These are phyloP conservation scores for Dioscorea cayenensis DNA, from an alignment of 116 monocot genomes.

Conservation along the genomic window DNA sequence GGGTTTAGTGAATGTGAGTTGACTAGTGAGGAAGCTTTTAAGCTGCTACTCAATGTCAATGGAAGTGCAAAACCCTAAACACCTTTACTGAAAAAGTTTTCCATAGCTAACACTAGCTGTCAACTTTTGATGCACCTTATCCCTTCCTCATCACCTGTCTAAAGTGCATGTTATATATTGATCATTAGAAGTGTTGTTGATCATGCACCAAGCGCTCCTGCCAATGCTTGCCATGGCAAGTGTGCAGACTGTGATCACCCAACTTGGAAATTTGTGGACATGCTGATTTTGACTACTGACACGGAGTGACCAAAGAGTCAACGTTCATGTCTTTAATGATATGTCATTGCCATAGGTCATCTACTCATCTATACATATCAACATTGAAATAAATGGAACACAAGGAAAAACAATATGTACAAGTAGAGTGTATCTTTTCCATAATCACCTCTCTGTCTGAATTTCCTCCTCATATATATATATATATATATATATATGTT, in stretches of 20 bases:
- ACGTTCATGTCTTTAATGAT: neutral
- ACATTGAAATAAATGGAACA: neutral
- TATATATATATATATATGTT: no score
- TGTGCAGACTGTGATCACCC: neutral
- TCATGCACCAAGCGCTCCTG: no score
- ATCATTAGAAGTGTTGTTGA: neutral
- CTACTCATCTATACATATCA: neutral
- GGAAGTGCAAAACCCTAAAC: neutral
- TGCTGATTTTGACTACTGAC: neutral
- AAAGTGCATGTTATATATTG: neutral
- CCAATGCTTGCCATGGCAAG: slow-evolving; percentile 5
- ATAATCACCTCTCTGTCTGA: no score
- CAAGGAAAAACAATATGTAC: no score
- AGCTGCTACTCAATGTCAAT: neutral
- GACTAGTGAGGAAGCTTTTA: neutral
- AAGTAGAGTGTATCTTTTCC: no score
- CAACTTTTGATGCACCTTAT: neutral
- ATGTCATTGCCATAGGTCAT: neutral
- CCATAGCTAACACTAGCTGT: neutral
- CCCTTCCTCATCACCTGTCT: neutral
- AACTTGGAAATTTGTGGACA: neutral
- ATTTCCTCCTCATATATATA: no score
- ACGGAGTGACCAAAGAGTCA: neutral
- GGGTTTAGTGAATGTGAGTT: neutral
- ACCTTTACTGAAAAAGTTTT: neutral